phyloP scores from a whole-genome alignment of 192 early-diverging fungal species.

The Podila verticillata region DNA sequence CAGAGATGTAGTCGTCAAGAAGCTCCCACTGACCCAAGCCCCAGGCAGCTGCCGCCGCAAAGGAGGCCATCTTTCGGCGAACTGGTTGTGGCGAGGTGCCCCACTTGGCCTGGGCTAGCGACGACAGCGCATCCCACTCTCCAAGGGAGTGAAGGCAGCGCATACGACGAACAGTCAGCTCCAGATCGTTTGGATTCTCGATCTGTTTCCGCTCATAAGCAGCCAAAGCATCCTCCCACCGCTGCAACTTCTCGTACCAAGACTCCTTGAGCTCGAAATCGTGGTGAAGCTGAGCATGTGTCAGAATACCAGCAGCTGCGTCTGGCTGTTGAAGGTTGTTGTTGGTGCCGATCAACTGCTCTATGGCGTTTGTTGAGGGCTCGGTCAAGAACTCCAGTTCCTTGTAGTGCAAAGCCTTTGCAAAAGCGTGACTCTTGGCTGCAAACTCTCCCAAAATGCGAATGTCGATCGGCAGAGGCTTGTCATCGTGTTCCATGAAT shows the following conservation, averaged over 20 bases:
- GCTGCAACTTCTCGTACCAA: slow-evolving; percentile 94
- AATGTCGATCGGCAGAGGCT: slow-evolving; percentile 93
- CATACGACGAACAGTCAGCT: slow-evolving; percentile 87
- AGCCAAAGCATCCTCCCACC: slow-evolving; percentile 93
- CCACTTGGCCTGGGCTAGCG: slow-evolving; percentile 84
- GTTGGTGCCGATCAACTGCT: slow-evolving; percentile 93
- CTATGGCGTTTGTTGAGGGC: slow-evolving; percentile 85
- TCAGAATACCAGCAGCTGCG: slow-evolving; percentile 94
- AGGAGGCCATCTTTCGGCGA: slow-evolving; percentile 80
- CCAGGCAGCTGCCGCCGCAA: slow-evolving; percentile 95
- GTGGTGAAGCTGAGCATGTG: slow-evolving; percentile 83
- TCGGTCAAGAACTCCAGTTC: slow-evolving; percentile 93
- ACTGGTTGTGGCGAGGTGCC: slow-evolving; percentile 66
- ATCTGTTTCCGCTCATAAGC: slow-evolving; percentile 83
- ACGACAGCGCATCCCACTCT: slow-evolving; percentile 89
- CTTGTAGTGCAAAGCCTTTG: slow-evolving; percentile 98
- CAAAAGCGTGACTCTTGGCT: slow-evolving; percentile 92
- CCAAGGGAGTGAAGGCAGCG: slow-evolving; percentile 92
- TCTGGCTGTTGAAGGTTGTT: slow-evolving; percentile 95
- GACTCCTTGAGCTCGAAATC: slow-evolving; percentile 88
- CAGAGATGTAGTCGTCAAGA: slow-evolving; percentile 91
- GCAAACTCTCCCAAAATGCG: slow-evolving; percentile 89
- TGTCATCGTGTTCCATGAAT: slow-evolving; percentile 99
- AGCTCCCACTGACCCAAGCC: slow-evolving; percentile 85
- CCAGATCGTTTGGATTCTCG: slow-evolving; percentile 80